These are phyloP conservation scores for Jasminum sambac DNA, from an alignment of 257 asterid species.

Conservation along the genomic window DNA sequence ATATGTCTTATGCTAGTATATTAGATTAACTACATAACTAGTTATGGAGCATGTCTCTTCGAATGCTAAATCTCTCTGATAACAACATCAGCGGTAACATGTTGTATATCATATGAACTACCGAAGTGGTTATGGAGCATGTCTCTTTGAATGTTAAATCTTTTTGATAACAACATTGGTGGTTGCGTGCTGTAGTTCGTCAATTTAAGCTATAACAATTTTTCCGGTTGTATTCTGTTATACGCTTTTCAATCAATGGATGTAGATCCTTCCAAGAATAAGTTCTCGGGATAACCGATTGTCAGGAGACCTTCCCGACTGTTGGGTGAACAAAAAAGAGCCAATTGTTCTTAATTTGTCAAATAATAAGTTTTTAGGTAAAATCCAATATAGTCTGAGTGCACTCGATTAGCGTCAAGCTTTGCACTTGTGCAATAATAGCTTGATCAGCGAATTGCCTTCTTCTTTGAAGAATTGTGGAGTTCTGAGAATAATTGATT, in stretches of 20 bases:
- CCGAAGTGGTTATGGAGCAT: too few relatives aligned
- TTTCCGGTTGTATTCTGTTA: slow-evolving; percentile 27
- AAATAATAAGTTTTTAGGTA: slow-evolving; percentile 28
- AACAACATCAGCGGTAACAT: slow-evolving; percentile 34
- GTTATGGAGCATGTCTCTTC: slow-evolving; percentile 24
- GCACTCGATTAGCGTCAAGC: background rate
- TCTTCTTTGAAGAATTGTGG: background rate
- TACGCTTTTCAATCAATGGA: background rate
- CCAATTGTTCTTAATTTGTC: slow-evolving; percentile 14
- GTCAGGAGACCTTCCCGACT: slow-evolving; percentile 27
- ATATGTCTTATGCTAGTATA: slow-evolving; percentile 26
- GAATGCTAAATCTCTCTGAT: slow-evolving; percentile 33
- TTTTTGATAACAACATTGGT: too few relatives aligned
- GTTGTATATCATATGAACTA: too few relatives aligned
- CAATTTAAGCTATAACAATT: slow-evolving; percentile 30
- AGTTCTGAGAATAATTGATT: slow-evolving; percentile 11
- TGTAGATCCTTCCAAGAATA: slow-evolving; percentile 23
- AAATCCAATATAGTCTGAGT: slow-evolving; percentile 23
- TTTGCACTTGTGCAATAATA: slow-evolving; percentile 18
- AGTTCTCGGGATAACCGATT: slow-evolving; percentile 28
- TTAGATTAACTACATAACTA: slow-evolving; percentile 34
- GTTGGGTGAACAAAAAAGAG: background rate
- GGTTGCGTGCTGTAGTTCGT: too few relatives aligned
- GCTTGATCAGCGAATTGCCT: slow-evolving; percentile 24
- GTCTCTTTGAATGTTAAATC: background rate